These are phyloP conservation scores for Rosa rugosa DNA, from an alignment of 306 rosid species.

Conservation along the genomic window DNA sequence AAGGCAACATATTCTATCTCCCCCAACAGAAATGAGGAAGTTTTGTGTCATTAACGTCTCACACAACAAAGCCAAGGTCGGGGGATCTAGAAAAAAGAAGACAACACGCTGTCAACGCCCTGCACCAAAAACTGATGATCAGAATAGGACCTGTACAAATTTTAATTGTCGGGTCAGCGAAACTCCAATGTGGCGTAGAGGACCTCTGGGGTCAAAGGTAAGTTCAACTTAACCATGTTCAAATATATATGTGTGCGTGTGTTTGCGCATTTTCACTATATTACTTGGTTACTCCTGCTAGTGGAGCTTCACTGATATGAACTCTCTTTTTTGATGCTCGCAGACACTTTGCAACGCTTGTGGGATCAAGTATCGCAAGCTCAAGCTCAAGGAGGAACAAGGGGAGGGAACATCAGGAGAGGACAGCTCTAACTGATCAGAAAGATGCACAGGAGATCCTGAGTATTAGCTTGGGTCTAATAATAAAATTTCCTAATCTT, in stretches of 20 bases:
- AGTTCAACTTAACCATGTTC: not conserved
- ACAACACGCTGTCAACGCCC: not conserved
- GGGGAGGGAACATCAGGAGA: not conserved
- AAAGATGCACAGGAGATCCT: not conserved
- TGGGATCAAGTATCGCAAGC: constrained; percentile 29
- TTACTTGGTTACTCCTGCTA: not conserved
- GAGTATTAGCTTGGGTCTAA: not conserved
- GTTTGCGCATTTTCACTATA: not conserved
- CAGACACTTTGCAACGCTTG: constrained; percentile 36
- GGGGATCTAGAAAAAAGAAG: not conserved
- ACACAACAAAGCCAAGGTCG: not conserved
- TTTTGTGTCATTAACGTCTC: constrained; percentile 9
- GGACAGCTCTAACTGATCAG: not conserved
- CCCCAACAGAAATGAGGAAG: not conserved
- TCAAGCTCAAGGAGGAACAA: constrained; percentile 7
- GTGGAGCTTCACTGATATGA: not conserved
- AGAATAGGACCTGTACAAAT: constrained; percentile 21
- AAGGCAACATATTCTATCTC: not conserved
- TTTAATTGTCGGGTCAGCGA: not conserved
- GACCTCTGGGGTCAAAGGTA: constrained; percentile 35
- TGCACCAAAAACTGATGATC: not conserved
- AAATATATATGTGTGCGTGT: too few species aligned
- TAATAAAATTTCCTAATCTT: not conserved
- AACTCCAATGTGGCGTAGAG: constrained; percentile 46
- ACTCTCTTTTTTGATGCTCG: not conserved